Base-by-base conservation (phyloP, 129 eudicot genomes). In the Centaurea solstitialis region DNA sequence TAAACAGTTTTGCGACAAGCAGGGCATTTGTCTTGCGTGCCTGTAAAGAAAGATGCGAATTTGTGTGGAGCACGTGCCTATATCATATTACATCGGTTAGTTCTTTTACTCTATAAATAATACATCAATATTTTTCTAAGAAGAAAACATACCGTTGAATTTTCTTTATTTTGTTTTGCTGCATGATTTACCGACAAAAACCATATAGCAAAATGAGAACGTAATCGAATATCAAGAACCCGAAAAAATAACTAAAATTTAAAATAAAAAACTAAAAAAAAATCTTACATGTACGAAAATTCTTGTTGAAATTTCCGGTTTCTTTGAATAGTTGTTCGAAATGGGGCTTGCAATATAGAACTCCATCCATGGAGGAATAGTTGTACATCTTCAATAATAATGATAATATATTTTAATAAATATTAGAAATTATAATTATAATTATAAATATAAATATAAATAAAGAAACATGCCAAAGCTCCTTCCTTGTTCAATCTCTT, bases 341-440 rank as follows among this genome's bases (percentile, higher is more conserved):
- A 78, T 94, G 98, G 80, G 96, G 71, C 79, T 87, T 94, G 97
- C 97, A 94, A 79, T 94, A 92, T 17, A 90, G 91, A 68, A 88
- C 86, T 50, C 94, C 98, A 84, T 92, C 98, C 97, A 94, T 94
- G 78, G 96, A 94, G 15, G 96, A 94, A 85, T 94, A 94, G 88
- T 90, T 94, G 96, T 91, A 90, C 93, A 94, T 94, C 97, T 94
- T 74, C 81, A 78, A 61, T 18, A 62, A 72, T 17, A 6, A 64
- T 8, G 21, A 18, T 6, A n/a, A 62, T 6, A 18, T 6, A 20
- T 3, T 15, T 33, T 33, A 77, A 7, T 15, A 24, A 30, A 1
- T 64, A 62, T 62, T 18, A 62, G 0, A 21, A 9, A 64, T 8
- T 26, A 21, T 4, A 12, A 61, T 18, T 62, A 62, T 18, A 61